These are phyloP conservation scores for Graphium sp. DNA, from an alignment of 2,329 filamentous ascomycete genomes.

Conservation along the genomic window DNA sequence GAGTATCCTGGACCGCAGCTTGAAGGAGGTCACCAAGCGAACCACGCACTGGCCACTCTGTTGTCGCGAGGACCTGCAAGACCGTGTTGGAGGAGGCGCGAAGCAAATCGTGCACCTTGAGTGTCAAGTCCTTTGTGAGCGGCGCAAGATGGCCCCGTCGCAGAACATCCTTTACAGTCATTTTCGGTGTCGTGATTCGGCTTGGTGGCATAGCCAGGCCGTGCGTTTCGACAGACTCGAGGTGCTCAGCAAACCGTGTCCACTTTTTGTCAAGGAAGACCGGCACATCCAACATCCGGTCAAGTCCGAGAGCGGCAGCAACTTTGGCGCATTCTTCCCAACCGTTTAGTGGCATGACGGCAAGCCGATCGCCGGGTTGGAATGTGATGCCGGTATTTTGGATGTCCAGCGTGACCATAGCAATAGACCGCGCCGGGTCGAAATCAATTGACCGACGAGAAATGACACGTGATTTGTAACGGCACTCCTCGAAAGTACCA, in stretches of 20 bases:
- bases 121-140: slow-evolving; percentile 30
- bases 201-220: slow-evolving; percentile 7
- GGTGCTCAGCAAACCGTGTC: slow-evolving; percentile 27
- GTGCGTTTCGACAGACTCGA: slow-evolving; percentile 20
- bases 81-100: slow-evolving; percentile 30
- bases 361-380: slow-evolving; percentile 32
- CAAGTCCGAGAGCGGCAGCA: slow-evolving; percentile 30
- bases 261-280: slow-evolving; percentile 22
- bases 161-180: slow-evolving; percentile 30
- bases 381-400: slow-evolving; percentile 35
- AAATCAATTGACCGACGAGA: slow-evolving; percentile 25
- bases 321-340: slow-evolving; percentile 39
- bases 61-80: slow-evolving; percentile 27
- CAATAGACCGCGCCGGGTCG: slow-evolving; percentile 26
- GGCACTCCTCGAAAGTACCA: slow-evolving; percentile 35
- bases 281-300: slow-evolving; percentile 22
- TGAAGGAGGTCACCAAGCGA: slow-evolving; percentile 32
- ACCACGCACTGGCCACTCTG: slow-evolving; percentile 32
- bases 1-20: slow-evolving; percentile 26
- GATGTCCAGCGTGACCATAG: slow-evolving; percentile 31
- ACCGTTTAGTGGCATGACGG: slow-evolving; percentile 35
- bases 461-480: slow-evolving; percentile 27
- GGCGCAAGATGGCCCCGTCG: slow-evolving; percentile 32
- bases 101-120: slow-evolving; percentile 28
- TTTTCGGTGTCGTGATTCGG: slow-evolving; percentile 10